phyloP scores from a whole-genome alignment of 257 asterid species.

The Salvia rosmarinus region DNA sequence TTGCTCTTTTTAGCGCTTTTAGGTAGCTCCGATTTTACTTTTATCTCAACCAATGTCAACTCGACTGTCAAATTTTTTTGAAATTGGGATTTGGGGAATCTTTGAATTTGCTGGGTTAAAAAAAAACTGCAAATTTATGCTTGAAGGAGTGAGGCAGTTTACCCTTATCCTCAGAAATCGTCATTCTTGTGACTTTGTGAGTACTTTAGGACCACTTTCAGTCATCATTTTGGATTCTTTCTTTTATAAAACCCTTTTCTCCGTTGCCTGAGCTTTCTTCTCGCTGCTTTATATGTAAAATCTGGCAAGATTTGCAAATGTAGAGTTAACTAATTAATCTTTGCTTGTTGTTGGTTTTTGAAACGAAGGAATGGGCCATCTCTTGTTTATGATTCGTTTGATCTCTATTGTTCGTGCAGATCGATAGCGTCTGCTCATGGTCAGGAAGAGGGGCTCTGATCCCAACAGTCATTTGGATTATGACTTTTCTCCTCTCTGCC shows the following conservation, averaged over 20 bases:
- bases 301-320: background rate
- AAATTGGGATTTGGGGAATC: conserved; percentile 31
- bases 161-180: conserved; percentile 50
- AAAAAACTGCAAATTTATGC: conserved; percentile 26
- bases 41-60: conserved; percentile 33
- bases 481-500: background rate
- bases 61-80: conserved; percentile 30
- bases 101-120: conserved; percentile 17
- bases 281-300: conserved; percentile 18
- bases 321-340: background rate
- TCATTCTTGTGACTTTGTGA: conserved; percentile 35
- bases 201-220: conserved; percentile 49
- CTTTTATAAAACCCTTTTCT: conserved; percentile 21
- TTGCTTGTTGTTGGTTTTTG: conserved; percentile 11
- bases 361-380: background rate
- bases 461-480: background rate
- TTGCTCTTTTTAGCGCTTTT: conserved; percentile 24
- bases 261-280: conserved; percentile 32
- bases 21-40: conserved; percentile 18
- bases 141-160: conserved; percentile 35
- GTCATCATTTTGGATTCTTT: conserved; percentile 30
- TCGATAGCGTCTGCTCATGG: background rate
- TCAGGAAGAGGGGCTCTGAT: conserved; percentile 17
- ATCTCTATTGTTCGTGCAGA: conserved; percentile 19
- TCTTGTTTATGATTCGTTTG: background rate